Conservation (phyloP, 2,329 filamentous ascomycete species). For the Ceratocystis ficicola region DNA sequence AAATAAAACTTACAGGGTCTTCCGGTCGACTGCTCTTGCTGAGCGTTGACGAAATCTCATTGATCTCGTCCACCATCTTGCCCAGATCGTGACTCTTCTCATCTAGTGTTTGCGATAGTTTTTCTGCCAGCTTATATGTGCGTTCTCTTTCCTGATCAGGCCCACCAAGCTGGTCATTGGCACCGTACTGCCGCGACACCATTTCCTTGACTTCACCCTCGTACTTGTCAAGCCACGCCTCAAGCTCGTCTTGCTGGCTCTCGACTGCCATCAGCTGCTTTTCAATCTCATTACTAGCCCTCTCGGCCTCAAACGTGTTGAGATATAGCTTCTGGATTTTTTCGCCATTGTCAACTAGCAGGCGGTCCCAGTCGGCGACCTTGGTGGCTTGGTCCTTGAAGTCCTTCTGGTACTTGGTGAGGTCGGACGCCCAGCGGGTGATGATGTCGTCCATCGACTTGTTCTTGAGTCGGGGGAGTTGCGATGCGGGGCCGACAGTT, state of each 20-base stretch:
- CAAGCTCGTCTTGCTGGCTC: slow-evolving; percentile 81
- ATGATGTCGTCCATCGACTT: slow-evolving; percentile 99
- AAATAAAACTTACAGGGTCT: slow-evolving; percentile 56
- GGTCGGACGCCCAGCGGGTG: slow-evolving; percentile 86
- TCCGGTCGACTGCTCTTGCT: slow-evolving; percentile 82
- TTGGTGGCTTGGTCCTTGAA: slow-evolving; percentile 84
- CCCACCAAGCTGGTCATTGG: slow-evolving; percentile 63
- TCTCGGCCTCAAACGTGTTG: slow-evolving; percentile 85
- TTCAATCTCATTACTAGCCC: slow-evolving; percentile 86
- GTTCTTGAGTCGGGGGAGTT: slow-evolving; percentile 84
- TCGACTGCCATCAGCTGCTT: slow-evolving; percentile 81
- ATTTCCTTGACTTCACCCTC: slow-evolving; percentile 85
- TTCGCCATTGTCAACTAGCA: slow-evolving; percentile 84
- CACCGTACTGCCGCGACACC: slow-evolving; percentile 66
- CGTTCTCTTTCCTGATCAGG: slow-evolving; percentile 92
- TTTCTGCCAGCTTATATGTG: slow-evolving; percentile 93
- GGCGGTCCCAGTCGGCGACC: slow-evolving; percentile 81
- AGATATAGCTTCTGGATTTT: slow-evolving; percentile 91
- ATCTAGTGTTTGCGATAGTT: slow-evolving; percentile 76
- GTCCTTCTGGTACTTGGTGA: slow-evolving; percentile 92
- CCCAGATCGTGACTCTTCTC: slow-evolving; percentile 86
- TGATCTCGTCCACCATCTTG: slow-evolving; percentile 98
- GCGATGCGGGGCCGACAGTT: slow-evolving; percentile 67
- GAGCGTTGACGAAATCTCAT: slow-evolving; percentile 75
- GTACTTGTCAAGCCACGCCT: slow-evolving; percentile 78